Evolutionary conservation across 2,329 filamentous ascomycete species (phyloP), one percentile per base, ranked within the genome.

Genomic region (Ophiocordyceps camponoti-leonardi): DNA sequence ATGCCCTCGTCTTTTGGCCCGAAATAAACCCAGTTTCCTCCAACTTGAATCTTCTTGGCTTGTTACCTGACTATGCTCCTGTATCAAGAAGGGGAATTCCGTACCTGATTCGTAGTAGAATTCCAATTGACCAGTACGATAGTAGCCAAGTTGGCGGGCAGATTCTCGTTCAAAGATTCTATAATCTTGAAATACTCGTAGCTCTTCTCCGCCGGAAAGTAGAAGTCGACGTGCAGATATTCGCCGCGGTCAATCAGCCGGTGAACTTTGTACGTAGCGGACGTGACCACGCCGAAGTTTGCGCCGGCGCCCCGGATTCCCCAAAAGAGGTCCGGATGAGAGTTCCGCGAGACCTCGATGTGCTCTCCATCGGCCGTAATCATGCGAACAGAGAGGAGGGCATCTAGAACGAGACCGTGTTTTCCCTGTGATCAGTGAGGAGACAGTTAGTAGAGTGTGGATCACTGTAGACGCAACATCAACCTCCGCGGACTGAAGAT

Each of bases 381-480:
- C 4, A 70, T 56, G 37, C 62, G 54, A 3, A 57, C 60, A 0
- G 59, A 60, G 6, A 67, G 18, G 4, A 72, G 54, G 18, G 60
- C 58, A 48, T 72, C 68, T 11, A 67, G 56, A 4, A 61, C 53
- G 10, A 80, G 61, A 0, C 79, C 79, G 45, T 75, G 61, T 30
- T 62, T 60, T 1, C 72, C 70, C 23, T 65, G 69, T 16, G 81
- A 59, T 57, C 71, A 6, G 5, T 35, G 11, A 35, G 2, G 16
- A 35, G 33, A 37, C 19, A 11, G 3, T 40, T 14, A 40, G 37
- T 37, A 18, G 7, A n/a, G n/a, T n/a, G n/a, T n/a, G n/a, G n/a
- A n/a, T n/a, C 33, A n/a, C 11, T n/a, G 14, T 16, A 7, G 6
- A 3, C 4, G n/a, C 7, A 18, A 12, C 14, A 16, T 6, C 6